Conservation (phyloP, 1,139 yeast species). For the Protomyces inouyei region DNA sequence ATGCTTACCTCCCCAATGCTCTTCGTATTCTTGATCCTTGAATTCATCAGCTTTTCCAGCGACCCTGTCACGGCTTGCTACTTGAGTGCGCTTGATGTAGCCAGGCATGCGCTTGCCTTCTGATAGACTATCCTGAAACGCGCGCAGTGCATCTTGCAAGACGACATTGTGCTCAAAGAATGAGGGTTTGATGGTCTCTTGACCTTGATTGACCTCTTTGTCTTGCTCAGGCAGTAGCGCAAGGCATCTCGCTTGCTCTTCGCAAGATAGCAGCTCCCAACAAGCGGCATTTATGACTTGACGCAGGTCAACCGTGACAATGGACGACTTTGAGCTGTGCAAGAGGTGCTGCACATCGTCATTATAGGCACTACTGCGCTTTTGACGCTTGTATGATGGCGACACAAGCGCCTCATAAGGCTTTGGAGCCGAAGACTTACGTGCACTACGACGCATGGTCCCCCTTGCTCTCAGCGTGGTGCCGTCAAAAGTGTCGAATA, state of each 20-base stretch:
- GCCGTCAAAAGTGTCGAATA: too few relatives aligned
- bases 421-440: neutral
- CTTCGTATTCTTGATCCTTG: conserved; percentile 30
- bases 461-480: too few relatives aligned
- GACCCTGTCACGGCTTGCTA: conserved; percentile 17
- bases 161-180: conserved; percentile 26
- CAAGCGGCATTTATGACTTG: neutral
- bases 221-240: conserved; percentile 21
- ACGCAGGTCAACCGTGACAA: neutral
- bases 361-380: neutral
- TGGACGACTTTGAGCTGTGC: conserved; percentile 1
- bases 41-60: conserved; percentile 26
- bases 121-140: conserved; percentile 24
- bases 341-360: neutral
- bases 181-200: neutral
- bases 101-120: conserved; percentile 21
- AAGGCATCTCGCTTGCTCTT: conserved; percentile 3
- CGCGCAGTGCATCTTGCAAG: conserved; percentile 25
- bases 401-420: neutral
- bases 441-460: neutral
- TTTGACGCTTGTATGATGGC: neutral
- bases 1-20: conserved; percentile 30
- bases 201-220: neutral
- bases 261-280: conserved; percentile 8
- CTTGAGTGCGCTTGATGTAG: conserved; percentile 11